Conservation (phyloP, 768 basidiomycete genomes). For the Leccinum broughii region DNA sequence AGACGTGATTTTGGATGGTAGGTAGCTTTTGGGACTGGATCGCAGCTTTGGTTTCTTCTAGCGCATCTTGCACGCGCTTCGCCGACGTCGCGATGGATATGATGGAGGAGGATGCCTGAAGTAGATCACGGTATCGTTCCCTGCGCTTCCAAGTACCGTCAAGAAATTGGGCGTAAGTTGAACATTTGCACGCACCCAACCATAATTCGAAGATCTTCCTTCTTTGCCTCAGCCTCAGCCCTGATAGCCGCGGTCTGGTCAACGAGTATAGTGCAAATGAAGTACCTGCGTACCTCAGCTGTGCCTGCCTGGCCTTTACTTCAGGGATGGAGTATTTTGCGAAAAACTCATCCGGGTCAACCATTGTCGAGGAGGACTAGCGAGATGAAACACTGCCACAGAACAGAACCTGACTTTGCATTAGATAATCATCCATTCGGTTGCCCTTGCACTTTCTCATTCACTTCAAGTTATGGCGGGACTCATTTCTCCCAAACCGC, state of each 20-base stretch:
- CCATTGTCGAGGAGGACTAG: no score
- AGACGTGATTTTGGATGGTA: constrained; percentile 42
- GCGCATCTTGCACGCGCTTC: constrained; percentile 57
- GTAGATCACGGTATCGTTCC: constrained; percentile 85
- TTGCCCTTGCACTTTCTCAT: constrained; percentile 8
- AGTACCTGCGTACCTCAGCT: constrained; percentile 52
- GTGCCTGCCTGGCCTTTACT: constrained; percentile 65
- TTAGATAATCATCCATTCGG: constrained; percentile 28
- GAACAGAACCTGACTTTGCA: neutral
- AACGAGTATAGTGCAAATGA: constrained; percentile 1
- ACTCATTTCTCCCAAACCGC: constrained; percentile 60
- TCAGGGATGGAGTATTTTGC: constrained; percentile 68
- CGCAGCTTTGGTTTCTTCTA: constrained; percentile 60
- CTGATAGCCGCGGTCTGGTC: constrained; percentile 42
- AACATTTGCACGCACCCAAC: constrained; percentile 71
- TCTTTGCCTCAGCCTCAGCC: constrained; percentile 81
- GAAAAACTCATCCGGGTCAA: constrained; percentile 62
- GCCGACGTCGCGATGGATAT: constrained; percentile 74
- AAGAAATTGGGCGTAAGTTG: constrained; percentile 14
- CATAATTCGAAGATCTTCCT: constrained; percentile 86
- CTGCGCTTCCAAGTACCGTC: constrained; percentile 58
- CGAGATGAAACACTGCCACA: no score
- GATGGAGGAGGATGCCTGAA: constrained; percentile 85
- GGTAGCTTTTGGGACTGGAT: constrained; percentile 51
- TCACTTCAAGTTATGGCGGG: constrained; percentile 49